Conservation (phyloP, 148 eudicot species). For the Nepenthes gracilis region DNA sequence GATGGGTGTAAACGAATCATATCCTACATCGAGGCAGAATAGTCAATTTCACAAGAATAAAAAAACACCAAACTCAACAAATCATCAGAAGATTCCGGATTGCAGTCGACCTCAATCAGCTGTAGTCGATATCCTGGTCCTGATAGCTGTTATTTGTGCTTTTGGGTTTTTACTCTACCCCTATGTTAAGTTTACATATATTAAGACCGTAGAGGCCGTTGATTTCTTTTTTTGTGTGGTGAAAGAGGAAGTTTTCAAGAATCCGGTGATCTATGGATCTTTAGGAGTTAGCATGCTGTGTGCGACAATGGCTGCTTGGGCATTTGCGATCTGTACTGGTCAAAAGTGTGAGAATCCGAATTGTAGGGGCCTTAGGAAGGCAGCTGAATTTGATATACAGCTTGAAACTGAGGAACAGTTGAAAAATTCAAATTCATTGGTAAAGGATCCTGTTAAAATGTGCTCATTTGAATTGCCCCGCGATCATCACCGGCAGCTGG, state of each 20-base stretch:
- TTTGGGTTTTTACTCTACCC: constrained; percentile 59
- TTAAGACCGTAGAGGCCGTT: constrained; percentile 16
- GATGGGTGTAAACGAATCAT: constrained; percentile 26
- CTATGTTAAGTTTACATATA: constrained; percentile 21
- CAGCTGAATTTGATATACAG: constrained; percentile 73
- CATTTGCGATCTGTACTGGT: constrained; percentile 32
- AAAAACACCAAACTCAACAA: constrained; percentile 18
- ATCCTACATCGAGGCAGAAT: constrained; percentile 35
- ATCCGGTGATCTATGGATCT: constrained; percentile 58
- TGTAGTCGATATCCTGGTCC: constrained; percentile 44
- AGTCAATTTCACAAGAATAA: constrained; percentile 26
- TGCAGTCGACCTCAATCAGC: constrained; percentile 51
- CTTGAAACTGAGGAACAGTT: constrained; percentile 63
- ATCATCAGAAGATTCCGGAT: constrained; percentile 13
- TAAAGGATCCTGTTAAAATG: constrained; percentile 27
- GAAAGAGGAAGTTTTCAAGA: constrained; percentile 42
- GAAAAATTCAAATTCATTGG: constrained; percentile 24
- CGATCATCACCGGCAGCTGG: constrained; percentile 63
- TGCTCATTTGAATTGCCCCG: constrained; percentile 59
- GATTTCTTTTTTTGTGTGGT: constrained; percentile 18
- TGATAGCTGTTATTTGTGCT: constrained; percentile 60
- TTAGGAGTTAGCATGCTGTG: constrained; percentile 53
- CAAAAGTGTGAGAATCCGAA: constrained; percentile 51
- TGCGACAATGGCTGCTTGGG: constrained; percentile 41
- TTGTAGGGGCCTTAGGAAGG: constrained; percentile 61